Evolutionary conservation across 208 protist species (phyloP).

Genomic region (Sergeia podlipaevii): DNA sequence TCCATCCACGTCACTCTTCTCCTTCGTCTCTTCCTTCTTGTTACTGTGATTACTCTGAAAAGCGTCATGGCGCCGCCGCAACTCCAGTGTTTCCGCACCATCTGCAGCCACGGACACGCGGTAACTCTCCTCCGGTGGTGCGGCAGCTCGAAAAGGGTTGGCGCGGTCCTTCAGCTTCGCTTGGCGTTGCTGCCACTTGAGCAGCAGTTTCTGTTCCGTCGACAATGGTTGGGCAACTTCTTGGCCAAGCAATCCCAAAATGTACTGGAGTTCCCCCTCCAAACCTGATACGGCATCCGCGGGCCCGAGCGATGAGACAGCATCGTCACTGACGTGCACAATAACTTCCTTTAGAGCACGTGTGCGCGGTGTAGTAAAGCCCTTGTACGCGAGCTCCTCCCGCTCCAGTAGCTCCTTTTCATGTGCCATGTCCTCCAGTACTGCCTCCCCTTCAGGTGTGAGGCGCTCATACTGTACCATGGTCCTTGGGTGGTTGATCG

Average conservation of each 20-base stretch:
- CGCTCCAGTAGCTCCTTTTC: conserved; percentile 46
- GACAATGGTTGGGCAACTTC: conserved; percentile 34
- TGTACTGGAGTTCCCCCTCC: conserved; percentile 21
- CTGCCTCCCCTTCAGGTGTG: conserved; percentile 19
- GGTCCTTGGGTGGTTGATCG: conserved; percentile 26
- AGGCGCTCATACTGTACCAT: conserved; percentile 44
- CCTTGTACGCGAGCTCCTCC: conserved; percentile 53
- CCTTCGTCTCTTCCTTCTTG: not conserved
- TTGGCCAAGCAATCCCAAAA: conserved; percentile 25
- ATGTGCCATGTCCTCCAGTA: conserved; percentile 40
- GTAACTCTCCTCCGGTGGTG: not conserved
- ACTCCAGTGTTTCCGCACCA: conserved; percentile 22
- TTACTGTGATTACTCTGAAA: conserved; percentile 7
- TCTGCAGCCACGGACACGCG: conserved; percentile 17
- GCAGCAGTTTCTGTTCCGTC: conserved; percentile 16
- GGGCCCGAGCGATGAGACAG: conserved; percentile 20
- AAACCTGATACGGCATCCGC: conserved; percentile 21
- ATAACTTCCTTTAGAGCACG: conserved; percentile 34
- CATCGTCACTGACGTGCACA: conserved; percentile 26
- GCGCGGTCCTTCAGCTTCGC: conserved; percentile 15
- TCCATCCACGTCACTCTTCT: conserved; percentile 7
- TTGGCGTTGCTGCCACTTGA: conserved; percentile 37
- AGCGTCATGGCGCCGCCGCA: not conserved
- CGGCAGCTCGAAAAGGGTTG: conserved; percentile 12
- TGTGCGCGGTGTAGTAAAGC: conserved; percentile 59